These are phyloP conservation scores for Populus hybrid DNA, from an alignment of 441 rosid species.

Conservation along the genomic window DNA sequence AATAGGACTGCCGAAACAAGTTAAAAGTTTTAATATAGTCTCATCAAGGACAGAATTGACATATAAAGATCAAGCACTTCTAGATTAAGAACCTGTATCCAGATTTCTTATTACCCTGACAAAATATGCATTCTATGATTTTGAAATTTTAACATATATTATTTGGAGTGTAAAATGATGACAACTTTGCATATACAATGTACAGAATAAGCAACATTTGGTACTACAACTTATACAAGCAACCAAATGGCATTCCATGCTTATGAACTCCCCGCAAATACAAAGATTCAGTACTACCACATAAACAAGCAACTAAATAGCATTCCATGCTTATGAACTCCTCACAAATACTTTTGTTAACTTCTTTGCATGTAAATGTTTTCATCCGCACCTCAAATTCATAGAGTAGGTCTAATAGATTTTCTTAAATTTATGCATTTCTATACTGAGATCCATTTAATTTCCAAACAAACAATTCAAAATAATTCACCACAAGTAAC, in stretches of 20 bases:
- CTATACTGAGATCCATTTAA: neutral
- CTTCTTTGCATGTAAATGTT: neutral
- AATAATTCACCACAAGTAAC: neutral
- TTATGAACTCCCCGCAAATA: neutral
- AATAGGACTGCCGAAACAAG: neutral
- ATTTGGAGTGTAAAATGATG: neutral
- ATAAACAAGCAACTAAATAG: neutral
- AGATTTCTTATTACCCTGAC: neutral
- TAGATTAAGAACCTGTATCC: neutral
- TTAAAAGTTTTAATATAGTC: neutral
- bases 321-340: neutral
- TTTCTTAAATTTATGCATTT: neutral
- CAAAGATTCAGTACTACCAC: neutral
- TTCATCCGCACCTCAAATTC: neutral
- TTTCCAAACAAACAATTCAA: neutral
- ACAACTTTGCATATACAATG: neutral
- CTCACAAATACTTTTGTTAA: neutral
- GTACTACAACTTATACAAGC: neutral
- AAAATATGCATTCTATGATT: neutral
- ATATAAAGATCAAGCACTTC: neutral
- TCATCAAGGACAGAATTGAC: neutral
- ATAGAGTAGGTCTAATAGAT: neutral
- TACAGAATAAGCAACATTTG: neutral
- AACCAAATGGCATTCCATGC: neutral
- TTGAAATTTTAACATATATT: neutral